Conservation (phyloP, 805 yeast genomes). For the Lipomyces japonicus region DNA sequence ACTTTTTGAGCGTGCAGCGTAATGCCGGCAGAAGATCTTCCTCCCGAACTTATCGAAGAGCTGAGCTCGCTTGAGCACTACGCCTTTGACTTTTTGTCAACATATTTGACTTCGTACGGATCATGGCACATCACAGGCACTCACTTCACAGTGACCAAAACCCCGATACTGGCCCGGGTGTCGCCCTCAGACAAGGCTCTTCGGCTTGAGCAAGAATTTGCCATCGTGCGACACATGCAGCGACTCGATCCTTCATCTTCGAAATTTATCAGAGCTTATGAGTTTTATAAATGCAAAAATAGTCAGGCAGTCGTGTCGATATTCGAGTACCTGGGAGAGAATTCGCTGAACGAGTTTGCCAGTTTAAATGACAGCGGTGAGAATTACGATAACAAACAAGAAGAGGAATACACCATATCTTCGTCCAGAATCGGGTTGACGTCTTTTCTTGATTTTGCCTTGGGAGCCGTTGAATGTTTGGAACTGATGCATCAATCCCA, state of each 20-base stretch:
- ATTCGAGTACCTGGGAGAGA: constrained; percentile 23
- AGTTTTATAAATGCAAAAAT: constrained; percentile 14
- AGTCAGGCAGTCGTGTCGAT: constrained; percentile 24
- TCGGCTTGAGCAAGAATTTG: constrained; percentile 25
- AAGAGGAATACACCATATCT: background rate
- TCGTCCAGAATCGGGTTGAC: constrained; percentile 18
- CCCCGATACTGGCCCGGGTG: constrained; percentile 21
- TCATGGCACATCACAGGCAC: constrained; percentile 22
- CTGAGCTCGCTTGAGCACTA: constrained; percentile 10
- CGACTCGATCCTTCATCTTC: constrained; percentile 20
- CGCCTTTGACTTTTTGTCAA: constrained; percentile 16
- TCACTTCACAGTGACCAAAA: constrained; percentile 14
- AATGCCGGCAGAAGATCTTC: background rate
- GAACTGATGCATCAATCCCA: constrained; percentile 26
- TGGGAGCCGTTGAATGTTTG: constrained; percentile 26
- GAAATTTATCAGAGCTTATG: constrained; percentile 20
- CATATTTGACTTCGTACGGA: constrained; percentile 18
- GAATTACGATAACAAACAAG: background rate
- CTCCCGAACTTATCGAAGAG: constrained; percentile 11
- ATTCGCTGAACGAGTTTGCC: constrained; percentile 17
- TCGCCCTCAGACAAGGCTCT: constrained; percentile 20
- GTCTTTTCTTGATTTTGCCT: constrained; percentile 28
- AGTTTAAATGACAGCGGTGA: background rate
- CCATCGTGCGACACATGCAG: constrained; percentile 25
- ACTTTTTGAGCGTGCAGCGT: no score